Base-by-base conservation (phyloP, 129 eudicot species). In the Calendula officinalis region DNA sequence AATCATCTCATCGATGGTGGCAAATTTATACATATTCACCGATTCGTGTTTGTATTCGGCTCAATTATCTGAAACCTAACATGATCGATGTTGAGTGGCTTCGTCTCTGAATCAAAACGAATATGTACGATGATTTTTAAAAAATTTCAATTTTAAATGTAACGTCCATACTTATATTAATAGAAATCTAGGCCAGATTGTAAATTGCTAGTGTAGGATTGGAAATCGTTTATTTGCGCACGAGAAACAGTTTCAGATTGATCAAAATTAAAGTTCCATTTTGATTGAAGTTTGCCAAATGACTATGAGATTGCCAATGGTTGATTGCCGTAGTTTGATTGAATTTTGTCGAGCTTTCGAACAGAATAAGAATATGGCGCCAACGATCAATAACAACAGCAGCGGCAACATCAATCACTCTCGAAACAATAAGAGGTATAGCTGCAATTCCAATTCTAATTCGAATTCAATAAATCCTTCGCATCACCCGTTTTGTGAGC, bases 301-400 rank as follows among this genome's bases (percentile, higher is more conserved):
- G 52, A 34, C 14, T 53, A 75, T 80, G 81, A 75, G 81, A 45
- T 61, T 75, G 9, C 75, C 81, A 3, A 76, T 80, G 81, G 85
- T 75, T 35, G 85, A 80, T 75, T 80, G 81, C 73, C 78, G 78
- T 44, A 67, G 75, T 14, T 67, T 80, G 78, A 80, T 80, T 48
- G 81, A 80, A 41, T 80, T 80, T 42, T 80, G 81, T 69, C 67
- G 71, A 37, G 75, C 81, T 42, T 75, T 80, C 38, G 81, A 73
- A 16, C 78, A 70, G 35, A 77, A 70, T 42, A 63, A 70, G 41
- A 56, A 43, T 14, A 40, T 62, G 66, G 45, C 45, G 12, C 68
- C 52, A 7, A 36, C 4, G 38, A 71, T 39, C 47, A 47, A 38
- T 12, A 33, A 32, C 47, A 47, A 3, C 64, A 54, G 22, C 49